Base-by-base conservation (phyloP, 2,329 filamentous ascomycete species). In the Fusarium euwallaceae region DNA sequence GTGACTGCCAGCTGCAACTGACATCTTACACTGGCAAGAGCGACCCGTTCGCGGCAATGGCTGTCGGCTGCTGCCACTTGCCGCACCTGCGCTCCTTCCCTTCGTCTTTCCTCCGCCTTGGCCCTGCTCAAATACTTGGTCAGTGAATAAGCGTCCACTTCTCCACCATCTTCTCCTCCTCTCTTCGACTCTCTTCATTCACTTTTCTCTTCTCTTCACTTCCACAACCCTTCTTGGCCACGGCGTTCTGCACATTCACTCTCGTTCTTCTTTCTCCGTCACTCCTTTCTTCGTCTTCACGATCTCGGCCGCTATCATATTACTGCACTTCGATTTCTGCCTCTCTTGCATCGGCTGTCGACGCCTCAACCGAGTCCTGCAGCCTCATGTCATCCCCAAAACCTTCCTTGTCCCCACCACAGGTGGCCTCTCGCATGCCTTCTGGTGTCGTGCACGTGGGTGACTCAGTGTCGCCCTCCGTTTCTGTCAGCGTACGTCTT, bases 301-400 rank as follows among this genome's bases (percentile, higher is more conserved):
- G 53, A 53, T 79, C 74, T 80, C 72, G 71, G 76, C 74, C 78
- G 78, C 79, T 67, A 60, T 80, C 72, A 68, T 69, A 69, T 66
- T 34, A 65, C 62, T 66, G 43, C 61, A 56, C 59, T 27, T 45
- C 43, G 51, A 39, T 72, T 60, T 56, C 61, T 32, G 61, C 67
- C 67, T 64, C 61, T 27, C 65, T 32, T 59, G 59, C 41, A 70
- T 37, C 51, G 17, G 62, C 66, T 63, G 56, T 66, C 64, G 24
- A 69, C 51, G 43, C 61, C 58, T 61, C 55, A 37, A 62, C 55
- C 37, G 61, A 59, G 32, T 32, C 36, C 43, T 63, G 56, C 39
- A 58, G 43, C 29, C 73, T 64, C 67, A 84, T 84, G 83, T 78
- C 82, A 63, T 67, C 79, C 61, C 65, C 79, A 34, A 78, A 78